These are phyloP conservation scores for Aschersonia sp. DNA, from an alignment of 2,329 filamentous ascomycete species.

Conservation along the genomic window DNA sequence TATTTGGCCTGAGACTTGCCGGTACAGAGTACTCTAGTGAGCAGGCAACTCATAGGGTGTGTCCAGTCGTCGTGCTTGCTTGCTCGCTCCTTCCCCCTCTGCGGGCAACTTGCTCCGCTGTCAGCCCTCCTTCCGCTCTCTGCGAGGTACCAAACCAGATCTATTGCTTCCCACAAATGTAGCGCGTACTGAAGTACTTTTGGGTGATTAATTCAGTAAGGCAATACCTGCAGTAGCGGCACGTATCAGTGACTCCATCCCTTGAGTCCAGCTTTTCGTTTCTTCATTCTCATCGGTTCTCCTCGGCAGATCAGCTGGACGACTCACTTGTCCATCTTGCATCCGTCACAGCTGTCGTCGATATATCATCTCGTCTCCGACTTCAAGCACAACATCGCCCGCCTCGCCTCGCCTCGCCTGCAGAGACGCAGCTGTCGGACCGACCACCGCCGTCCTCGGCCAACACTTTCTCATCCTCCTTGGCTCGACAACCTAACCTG, in stretches of 20 bases:
- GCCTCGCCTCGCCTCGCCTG: slow-evolving; percentile 4
- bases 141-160: too few species aligned
- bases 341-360: background rate
- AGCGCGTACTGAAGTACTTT: too few species aligned
- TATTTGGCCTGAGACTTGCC: too few species aligned
- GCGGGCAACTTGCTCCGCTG: too few species aligned
- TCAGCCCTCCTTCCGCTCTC: too few species aligned
- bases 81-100: too few species aligned
- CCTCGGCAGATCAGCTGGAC: background rate
- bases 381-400: slow-evolving; percentile 1
- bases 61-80: too few species aligned
- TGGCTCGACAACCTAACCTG: background rate
- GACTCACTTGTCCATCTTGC: background rate
- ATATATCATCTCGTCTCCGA: background rate
- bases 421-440: background rate
- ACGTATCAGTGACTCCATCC: background rate
- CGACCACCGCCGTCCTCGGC: background rate
- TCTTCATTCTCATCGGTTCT: background rate
- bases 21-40: too few species aligned
- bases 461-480: background rate
- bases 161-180: too few species aligned
- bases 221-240: background rate
- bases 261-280: background rate
- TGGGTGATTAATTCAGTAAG: too few species aligned
- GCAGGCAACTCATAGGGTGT: too few species aligned